Percentiles rank a stretch among this genome's conserved stretches.
These are phyloP conservation scores for Blastobotrys persicus DNA, from an alignment of 1,139 yeast genomes.

Conservation along the genomic window DNA sequence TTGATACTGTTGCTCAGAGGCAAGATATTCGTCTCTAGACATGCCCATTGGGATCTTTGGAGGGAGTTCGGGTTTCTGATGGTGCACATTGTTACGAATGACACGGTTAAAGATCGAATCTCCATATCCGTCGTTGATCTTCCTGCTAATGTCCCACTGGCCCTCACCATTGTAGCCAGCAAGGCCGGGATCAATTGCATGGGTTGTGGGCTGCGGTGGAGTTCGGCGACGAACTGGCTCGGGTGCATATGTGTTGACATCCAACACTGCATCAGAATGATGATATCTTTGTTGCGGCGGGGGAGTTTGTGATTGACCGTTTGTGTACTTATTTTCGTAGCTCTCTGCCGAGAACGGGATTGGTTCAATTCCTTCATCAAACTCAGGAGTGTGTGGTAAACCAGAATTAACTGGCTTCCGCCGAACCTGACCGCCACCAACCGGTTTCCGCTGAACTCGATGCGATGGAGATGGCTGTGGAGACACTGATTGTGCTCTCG, in stretches of 20 bases:
- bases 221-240: constrained; percentile 25
- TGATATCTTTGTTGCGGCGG: constrained; percentile 2
- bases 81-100: constrained; percentile 13
- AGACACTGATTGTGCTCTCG: constrained; percentile 2
- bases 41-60: constrained; percentile 35
- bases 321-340: constrained; percentile 18
- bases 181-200: constrained; percentile 28
- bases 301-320: constrained; percentile 4
- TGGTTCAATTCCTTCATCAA: constrained; percentile 17
- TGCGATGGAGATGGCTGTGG: constrained; percentile 7
- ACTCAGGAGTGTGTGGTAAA: constrained; percentile 16
- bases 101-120: constrained; percentile 35
- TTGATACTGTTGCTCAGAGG: constrained; percentile 22
- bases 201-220: constrained; percentile 22
- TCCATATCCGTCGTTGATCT: constrained; percentile 38
- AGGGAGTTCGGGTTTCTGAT: constrained; percentile 28
- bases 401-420: constrained; percentile 25
- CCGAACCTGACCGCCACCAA: constrained; percentile 16
- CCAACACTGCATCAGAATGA: constrained; percentile 21
- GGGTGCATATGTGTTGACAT: constrained; percentile 30
- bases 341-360: constrained; percentile 33
- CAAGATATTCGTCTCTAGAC: constrained; percentile 31
- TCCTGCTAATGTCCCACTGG: constrained; percentile 33
- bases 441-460: constrained; percentile 20
- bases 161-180: constrained; percentile 29